Percentiles rank a stretch among this genome's conserved stretches.
Conservation (phyloP, 2,329 filamentous ascomycete species). For the Fusarium pilosicola region DNA sequence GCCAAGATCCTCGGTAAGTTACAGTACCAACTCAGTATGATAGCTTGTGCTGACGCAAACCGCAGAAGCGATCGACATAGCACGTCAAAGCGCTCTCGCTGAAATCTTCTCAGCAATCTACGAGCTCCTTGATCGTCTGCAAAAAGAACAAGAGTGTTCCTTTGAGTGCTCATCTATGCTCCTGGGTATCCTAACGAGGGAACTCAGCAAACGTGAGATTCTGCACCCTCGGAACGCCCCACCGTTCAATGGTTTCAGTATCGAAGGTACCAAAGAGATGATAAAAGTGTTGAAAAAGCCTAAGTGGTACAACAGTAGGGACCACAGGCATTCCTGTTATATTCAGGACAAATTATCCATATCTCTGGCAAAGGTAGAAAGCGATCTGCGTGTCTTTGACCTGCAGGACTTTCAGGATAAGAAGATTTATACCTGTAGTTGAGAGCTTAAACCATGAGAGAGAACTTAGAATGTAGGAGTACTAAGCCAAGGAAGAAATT, state of each 20-base stretch:
- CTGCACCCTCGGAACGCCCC: not conserved
- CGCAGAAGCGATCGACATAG: not conserved
- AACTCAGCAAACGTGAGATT: not conserved
- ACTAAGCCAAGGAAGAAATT: not conserved
- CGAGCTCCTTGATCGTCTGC: not conserved
- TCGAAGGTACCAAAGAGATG: rapidly evolving
- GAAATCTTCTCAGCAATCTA: not conserved
- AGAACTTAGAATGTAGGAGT: not conserved
- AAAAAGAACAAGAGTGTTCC: not conserved
- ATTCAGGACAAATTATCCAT: not conserved
- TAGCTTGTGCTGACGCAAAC: rapidly evolving
- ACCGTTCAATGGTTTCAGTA: not conserved
- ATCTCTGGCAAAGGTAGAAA: not conserved
- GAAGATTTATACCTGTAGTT: rapidly evolving
- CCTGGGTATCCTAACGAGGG: not conserved
- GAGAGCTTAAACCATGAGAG: rapidly evolving
- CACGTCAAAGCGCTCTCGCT: not conserved
- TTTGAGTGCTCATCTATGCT: slow-evolving; percentile 6
- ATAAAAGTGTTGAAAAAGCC: rapidly evolving
- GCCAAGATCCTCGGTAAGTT: not conserved
- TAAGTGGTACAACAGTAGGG: rapidly evolving
- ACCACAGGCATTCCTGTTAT: rapidly evolving
- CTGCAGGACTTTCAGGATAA: not conserved
- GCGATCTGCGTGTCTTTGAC: not conserved
- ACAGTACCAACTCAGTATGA: rapidly evolving